Base-by-base conservation (phyloP, 2,329 filamentous ascomycete species). In the Ceratocystis destructans region DNA sequence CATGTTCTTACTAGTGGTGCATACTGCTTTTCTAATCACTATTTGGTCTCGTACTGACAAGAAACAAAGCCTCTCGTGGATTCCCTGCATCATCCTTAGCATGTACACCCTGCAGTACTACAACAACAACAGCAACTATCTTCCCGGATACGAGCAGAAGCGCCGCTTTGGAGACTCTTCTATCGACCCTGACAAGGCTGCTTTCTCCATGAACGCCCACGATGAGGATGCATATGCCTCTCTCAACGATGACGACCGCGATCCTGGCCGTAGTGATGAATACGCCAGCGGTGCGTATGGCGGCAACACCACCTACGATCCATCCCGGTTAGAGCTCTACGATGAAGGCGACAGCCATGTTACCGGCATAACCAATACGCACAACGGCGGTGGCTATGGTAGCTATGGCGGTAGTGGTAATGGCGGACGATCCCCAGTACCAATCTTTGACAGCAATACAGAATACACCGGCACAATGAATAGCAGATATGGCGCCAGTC, bases 171-270 rank as follows among this genome's bases (percentile, higher is more conserved):
- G 73, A 68, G 72, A 72, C 68, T 74, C 73, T 69, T 70, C 68
- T 68, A 86, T 86, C 70, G 85, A 87, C 72, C 85, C 85, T 0
- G 84, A 87, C 74, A 87, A 87, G 77, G 84, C 84, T 33, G 84
- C 84, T 68, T 87, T 87, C 75, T 86, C 83, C 66, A 85, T 84
- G 74, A 83, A 82, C 15, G 83, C 83, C n/a, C 82, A 85, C 71
- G 83, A 84, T 70, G 84, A 87, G 69, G 84, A 87, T 71, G 80
- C 82, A 55, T 87, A 87, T 71, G 82, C 84, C 63, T 82, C 82
- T 15, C 79, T 87, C 69, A 79, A 84, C 73, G 77, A 79, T 75
- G 78, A 82, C 67, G 80, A 84, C 70, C 78, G 83, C 69, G 77
- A 81, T 65, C 73, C 73, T 45, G 74, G 74, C 70, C 73, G 71